Evolutionary conservation across 1,284 basidiomycete species (phyloP), one percentile per base, ranked within the genome.

Genomic region (Ceratobasidium sp.): DNA sequence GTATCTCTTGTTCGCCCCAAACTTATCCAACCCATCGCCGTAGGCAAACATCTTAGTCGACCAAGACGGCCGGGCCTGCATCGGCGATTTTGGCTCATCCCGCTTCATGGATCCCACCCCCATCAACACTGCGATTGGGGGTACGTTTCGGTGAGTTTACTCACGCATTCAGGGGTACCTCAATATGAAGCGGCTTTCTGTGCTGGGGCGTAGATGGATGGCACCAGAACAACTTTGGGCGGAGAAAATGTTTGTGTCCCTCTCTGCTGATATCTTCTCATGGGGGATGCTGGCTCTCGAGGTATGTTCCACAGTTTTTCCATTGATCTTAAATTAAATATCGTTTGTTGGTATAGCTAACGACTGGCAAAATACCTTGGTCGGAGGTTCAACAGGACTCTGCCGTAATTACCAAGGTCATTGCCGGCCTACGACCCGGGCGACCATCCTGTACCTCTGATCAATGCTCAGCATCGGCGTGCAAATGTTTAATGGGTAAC

Each of bases 151-250:
- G 64, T 66, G 41, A 41, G 64, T 53, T 47, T 17, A 41, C 22
- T 48, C 3, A n/a, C n/a, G n/a, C n/a, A n/a, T n/a, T n/a, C n/a
- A n/a, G n/a, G n/a, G n/a, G n/a, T n/a, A n/a, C n/a, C n/a, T n/a
- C n/a, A n/a, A n/a, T n/a, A n/a, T n/a, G n/a, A n/a, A n/a, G n/a
- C n/a, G n/a, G n/a, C n/a, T n/a, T n/a, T n/a, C n/a, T n/a, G n/a
- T n/a, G n/a, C n/a, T n/a, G n/a, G n/a, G n/a, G n/a, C n/a, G 15
- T 41, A 66, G 64, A 29, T 66, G 64, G 64, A 66, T 66, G 50
- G 64, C 33, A 48, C 50, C 64, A 14, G 64, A 66, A 47, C 50
- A 66, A 54, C 50, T 53, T 33, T 31, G 64, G 36, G 64, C 64
- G 5, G 64, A 66, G n/a, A 53, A 19, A 9, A 41, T 66, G 64